phyloP scores from a whole-genome alignment of 129 eudicot genomes.

The Dittrichia graveolens region DNA sequence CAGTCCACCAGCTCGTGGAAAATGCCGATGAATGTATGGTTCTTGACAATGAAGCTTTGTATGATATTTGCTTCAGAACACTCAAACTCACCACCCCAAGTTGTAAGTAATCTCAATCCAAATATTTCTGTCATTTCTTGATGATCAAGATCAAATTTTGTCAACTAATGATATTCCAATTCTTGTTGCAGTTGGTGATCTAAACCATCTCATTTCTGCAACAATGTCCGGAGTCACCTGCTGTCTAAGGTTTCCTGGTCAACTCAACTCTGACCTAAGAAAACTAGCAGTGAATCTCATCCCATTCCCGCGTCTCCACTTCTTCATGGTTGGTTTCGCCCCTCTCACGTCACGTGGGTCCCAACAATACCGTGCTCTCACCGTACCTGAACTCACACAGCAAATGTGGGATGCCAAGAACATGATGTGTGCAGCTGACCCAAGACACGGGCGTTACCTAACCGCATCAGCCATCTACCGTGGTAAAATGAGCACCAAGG shows the following conservation, averaged over 20 bases:
- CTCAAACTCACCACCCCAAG: no score
- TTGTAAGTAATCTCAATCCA: not conserved
- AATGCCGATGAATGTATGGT: no score
- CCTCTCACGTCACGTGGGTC: conserved; percentile 72
- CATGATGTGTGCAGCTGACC: conserved; percentile 90
- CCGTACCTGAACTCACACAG: conserved; percentile 74
- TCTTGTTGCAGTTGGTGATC: conserved; percentile 49
- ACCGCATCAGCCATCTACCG: conserved; percentile 80
- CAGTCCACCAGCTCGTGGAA: no score
- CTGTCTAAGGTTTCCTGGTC: conserved; percentile 46
- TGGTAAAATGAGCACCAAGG: conserved; percentile 81
- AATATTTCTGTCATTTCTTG: not conserved
- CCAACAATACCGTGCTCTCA: conserved; percentile 62
- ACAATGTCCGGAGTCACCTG: conserved; percentile 33
- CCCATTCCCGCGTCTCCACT: conserved; percentile 63
- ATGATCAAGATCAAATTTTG: not conserved
- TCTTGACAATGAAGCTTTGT: no score
- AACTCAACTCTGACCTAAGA: conserved; percentile 53
- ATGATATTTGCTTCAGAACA: no score
- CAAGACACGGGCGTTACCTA: conserved; percentile 67
- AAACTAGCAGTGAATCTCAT: conserved; percentile 51
- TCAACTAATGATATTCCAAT: not conserved
- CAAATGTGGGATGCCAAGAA: conserved; percentile 86
- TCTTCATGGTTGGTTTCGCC: conserved; percentile 73
- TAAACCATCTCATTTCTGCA: conserved; percentile 52